A percentile compares a stretch with the other conserved stretches of the same genome.
Evolutionary conservation across 352 stramenopile species (phyloP).

Genomic region (Pythium graminicola): DNA sequence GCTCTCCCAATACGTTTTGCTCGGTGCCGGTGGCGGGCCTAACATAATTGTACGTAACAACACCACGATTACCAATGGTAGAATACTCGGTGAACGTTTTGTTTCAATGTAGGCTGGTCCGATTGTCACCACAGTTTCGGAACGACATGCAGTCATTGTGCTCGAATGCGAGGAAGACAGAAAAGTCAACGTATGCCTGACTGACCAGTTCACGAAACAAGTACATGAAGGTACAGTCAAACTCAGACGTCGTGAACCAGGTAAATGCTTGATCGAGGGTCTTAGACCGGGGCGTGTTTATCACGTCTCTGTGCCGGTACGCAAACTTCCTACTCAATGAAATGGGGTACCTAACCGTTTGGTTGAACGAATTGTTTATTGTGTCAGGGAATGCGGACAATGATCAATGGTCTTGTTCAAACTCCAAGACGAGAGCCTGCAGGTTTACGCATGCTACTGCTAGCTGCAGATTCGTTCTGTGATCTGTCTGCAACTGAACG

Average conservation of each 20-base stretch:
- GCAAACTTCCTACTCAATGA: neutral
- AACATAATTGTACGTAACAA: too few relatives aligned
- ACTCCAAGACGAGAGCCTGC: neutral
- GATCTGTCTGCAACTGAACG: neutral
- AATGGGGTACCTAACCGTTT: too few relatives aligned
- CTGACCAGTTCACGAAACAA: neutral
- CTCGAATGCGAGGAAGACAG: neutral
- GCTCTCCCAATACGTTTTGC: too few relatives aligned
- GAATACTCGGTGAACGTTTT: neutral
- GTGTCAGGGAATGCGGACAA: too few relatives aligned
- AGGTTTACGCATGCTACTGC: conserved; percentile 2
- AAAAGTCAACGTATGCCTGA: neutral
- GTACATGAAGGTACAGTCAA: neutral
- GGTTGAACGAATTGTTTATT: too few relatives aligned
- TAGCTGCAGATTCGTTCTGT: conserved; percentile 9
- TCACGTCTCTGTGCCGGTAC: neutral
- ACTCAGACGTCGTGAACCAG: conserved; percentile 1
- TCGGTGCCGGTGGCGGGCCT: too few relatives aligned
- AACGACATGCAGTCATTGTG: neutral
- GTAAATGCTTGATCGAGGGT: neutral
- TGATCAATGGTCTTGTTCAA: conserved; percentile 5
- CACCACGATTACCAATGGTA: too few relatives aligned
- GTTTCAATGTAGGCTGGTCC: neutral
- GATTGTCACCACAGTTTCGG: neutral
- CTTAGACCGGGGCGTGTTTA: conserved; percentile 3